Percentiles rank a stretch among this genome's conserved stretches.
Evolutionary conservation across 352 stramenopile genomes (phyloP).

Genomic region (Phytophthora pistaciae): DNA sequence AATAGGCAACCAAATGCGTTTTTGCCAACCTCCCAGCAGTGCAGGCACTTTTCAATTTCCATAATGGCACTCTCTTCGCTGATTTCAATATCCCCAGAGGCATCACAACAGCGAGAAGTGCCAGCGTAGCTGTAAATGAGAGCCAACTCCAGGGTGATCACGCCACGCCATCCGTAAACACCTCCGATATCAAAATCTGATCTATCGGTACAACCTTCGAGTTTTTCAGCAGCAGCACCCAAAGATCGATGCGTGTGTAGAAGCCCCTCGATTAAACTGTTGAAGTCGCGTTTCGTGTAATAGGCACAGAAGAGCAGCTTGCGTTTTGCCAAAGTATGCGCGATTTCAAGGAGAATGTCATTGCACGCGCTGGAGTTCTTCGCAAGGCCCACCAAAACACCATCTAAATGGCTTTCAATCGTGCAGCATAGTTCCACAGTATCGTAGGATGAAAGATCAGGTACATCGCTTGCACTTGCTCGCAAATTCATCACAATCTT

Average conservation of each 20-base stretch:
- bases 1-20: constrained; percentile 39
- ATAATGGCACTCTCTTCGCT: constrained; percentile 48
- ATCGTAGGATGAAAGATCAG: constrained; percentile 4
- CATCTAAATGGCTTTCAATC: constrained; percentile 39
- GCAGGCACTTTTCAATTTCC: constrained; percentile 62
- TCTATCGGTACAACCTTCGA: constrained; percentile 3
- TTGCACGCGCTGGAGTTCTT: not conserved
- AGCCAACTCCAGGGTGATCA: constrained; percentile 65
- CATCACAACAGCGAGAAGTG: not conserved
- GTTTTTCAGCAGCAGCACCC: constrained; percentile 26
- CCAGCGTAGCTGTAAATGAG: constrained; percentile 48
- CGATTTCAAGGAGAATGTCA: constrained; percentile 31
- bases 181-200: constrained; percentile 53
- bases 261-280: constrained; percentile 31
- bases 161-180: constrained; percentile 66
- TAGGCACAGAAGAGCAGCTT: constrained; percentile 48
- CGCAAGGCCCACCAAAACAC: constrained; percentile 30
- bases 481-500: constrained; percentile 38
- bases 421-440: constrained; percentile 30
- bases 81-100: constrained; percentile 16
- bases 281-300: constrained; percentile 38
- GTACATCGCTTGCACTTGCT: constrained; percentile 5
- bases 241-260: constrained; percentile 35
- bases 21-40: constrained; percentile 28
- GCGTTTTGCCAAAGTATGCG: constrained; percentile 36